Evolutionary conservation across 331 rosid species (phyloP).

Genomic region (Acacia concinna): DNA sequence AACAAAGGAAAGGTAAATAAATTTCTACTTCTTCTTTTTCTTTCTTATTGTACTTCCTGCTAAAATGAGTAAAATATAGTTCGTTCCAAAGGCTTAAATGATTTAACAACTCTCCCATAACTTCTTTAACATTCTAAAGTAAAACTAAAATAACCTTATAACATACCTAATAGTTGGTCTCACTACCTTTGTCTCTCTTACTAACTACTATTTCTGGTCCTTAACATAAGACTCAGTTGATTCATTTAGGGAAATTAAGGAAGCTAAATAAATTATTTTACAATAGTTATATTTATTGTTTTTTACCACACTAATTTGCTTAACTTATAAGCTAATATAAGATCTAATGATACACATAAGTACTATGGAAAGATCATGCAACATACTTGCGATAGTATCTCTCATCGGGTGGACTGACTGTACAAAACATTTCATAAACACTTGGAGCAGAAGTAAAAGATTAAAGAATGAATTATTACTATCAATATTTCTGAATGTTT

Average conservation of each 20-base stretch:
- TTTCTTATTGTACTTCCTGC: neutral
- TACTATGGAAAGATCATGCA: too few species aligned
- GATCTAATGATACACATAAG: too few species aligned
- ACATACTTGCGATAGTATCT: neutral
- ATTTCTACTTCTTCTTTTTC: neutral
- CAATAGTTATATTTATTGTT: too few species aligned
- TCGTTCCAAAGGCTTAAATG: neutral
- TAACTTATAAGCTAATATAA: too few species aligned
- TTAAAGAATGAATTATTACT: too few species aligned
- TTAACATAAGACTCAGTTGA: too few species aligned
- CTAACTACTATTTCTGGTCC: too few species aligned
- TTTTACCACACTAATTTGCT: too few species aligned
- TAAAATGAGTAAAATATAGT: neutral
- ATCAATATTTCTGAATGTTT: neutral
- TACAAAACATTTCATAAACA: neutral
- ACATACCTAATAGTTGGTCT: neutral
- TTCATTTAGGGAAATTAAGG: neutral
- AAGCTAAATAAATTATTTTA: too few species aligned
- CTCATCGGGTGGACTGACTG: neutral
- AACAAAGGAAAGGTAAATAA: conserved; percentile 41
- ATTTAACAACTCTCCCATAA: neutral
- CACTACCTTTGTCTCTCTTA: too few species aligned
- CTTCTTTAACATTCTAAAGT: neutral
- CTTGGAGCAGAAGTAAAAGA: neutral
- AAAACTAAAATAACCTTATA: neutral